Evolutionary conservation across 2,329 filamentous ascomycete species (phyloP).

Genomic region (Pleoardoris graminearum): DNA sequence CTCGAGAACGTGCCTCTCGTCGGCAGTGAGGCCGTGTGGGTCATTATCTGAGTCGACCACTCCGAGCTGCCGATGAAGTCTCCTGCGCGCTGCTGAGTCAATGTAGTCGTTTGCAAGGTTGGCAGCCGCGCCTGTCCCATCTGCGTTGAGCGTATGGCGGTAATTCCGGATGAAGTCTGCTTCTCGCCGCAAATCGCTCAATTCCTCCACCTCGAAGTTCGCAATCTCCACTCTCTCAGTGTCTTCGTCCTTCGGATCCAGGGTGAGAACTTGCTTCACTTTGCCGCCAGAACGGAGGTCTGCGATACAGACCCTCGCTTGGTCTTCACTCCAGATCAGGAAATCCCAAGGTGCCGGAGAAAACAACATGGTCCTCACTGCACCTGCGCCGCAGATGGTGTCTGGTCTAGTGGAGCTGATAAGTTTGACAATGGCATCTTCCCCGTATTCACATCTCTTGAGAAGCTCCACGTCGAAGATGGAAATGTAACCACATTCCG

Average conservation of each 20-base stretch:
- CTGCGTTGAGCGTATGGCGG: conserved; percentile 43
- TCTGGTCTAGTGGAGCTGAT: conserved; percentile 78
- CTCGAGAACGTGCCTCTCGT: conserved; percentile 53
- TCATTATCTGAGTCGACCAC: conserved; percentile 49
- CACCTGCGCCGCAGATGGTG: conserved; percentile 64
- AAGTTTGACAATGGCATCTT: conserved; percentile 70
- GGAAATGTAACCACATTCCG: conserved; percentile 78
- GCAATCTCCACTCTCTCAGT: conserved; percentile 62
- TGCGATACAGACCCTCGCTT: conserved; percentile 72
- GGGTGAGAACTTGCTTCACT: conserved; percentile 68
- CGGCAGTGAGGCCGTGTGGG: conserved; percentile 50
- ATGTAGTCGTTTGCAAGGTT: conserved; percentile 50
- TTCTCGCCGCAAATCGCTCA: conserved; percentile 52
- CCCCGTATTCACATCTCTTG: conserved; percentile 46
- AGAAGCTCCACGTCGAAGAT: conserved; percentile 65
- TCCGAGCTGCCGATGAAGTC: conserved; percentile 40
- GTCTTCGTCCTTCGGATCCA: conserved; percentile 61
- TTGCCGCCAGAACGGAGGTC: conserved; percentile 70
- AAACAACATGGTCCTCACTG: conserved; percentile 89
- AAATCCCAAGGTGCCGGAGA: conserved; percentile 88
- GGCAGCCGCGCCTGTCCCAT: conserved; percentile 43
- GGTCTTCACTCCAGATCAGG: conserved; percentile 91
- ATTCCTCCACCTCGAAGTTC: conserved; percentile 49
- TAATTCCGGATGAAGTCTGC: conserved; percentile 51
- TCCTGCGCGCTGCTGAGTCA: conserved; percentile 42